phyloP scores from a whole-genome alignment of 2,329 filamentous ascomycete genomes.

The Fusarium paranaense region DNA sequence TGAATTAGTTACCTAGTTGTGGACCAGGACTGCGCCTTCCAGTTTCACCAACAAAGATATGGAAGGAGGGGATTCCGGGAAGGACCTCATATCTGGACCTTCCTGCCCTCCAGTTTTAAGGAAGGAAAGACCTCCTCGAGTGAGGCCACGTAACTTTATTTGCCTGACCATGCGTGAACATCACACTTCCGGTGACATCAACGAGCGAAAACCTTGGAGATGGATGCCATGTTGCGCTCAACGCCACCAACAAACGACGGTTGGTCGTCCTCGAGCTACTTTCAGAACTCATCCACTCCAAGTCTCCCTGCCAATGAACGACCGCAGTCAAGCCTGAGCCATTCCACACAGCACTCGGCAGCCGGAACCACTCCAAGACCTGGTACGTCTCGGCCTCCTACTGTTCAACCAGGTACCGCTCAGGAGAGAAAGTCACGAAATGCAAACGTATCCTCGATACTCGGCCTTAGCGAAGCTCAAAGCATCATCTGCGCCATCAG shows the following conservation, averaged over 20 bases:
- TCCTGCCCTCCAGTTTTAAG: neutral
- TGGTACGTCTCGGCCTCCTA: constrained; percentile 33
- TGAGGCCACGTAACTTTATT: neutral
- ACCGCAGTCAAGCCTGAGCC: constrained; percentile 14
- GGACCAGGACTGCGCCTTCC: neutral
- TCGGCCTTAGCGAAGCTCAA: constrained; percentile 66
- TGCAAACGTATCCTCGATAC: constrained; percentile 50
- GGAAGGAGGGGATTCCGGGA: neutral
- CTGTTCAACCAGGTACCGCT: constrained; percentile 51
- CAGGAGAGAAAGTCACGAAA: constrained; percentile 60
- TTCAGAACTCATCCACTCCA: constrained; percentile 18
- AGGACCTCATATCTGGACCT: neutral
- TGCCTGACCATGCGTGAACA: neutral
- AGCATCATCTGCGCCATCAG: constrained; percentile 89
- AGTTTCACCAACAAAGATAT: neutral
- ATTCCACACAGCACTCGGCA: constrained; percentile 18
- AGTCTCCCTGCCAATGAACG: neutral
- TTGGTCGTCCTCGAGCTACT: constrained; percentile 40
- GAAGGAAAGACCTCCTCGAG: neutral
- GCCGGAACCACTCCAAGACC: constrained; percentile 29
- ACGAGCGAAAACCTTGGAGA: neutral
- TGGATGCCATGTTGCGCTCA: constrained; percentile 13
- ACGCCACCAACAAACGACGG: constrained; percentile 16
- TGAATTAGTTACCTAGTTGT: neutral
- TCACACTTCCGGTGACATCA: neutral